Evolutionary conservation across 257 asterid species (phyloP).

Genomic region (Solanum bulbocastanum): DNA sequence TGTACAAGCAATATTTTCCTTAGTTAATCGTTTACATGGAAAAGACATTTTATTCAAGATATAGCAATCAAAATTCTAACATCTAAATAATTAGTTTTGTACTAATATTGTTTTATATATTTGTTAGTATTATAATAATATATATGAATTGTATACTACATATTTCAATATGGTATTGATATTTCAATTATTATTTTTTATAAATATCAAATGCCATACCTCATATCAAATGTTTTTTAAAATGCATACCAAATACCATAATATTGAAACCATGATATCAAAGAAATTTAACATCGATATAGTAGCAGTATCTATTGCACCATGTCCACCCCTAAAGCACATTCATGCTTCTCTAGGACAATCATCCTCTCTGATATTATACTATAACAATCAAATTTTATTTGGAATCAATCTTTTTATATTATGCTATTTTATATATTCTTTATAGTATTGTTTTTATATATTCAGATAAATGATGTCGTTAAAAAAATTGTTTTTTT

Average conservation of each 20-base stretch:
- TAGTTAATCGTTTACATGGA: neutral
- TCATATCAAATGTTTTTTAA: neutral
- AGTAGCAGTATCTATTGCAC: neutral
- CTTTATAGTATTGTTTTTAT: neutral
- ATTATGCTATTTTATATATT: neutral
- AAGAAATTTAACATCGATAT: neutral
- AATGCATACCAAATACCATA: neutral
- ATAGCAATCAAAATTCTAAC: neutral
- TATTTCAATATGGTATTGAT: neutral
- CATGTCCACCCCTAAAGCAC: neutral
- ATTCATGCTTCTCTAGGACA: neutral
- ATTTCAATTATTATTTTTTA: neutral
- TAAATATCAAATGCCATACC: neutral
- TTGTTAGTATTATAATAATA: neutral
- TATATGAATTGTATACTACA: neutral
- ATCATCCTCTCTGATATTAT: neutral
- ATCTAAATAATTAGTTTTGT: neutral
- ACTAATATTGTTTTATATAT: neutral
- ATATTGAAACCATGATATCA: neutral
- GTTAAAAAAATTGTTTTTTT: neutral
- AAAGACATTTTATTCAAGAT: neutral
- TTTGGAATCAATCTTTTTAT: neutral
- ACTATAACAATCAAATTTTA: neutral
- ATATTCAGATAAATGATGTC: neutral
- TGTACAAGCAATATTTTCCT: neutral